A percentile compares a stretch with the other conserved stretches of the same genome.
Conservation (phyloP, 177 flowering plant genomes). For the Tripterygium wilfordii region DNA sequence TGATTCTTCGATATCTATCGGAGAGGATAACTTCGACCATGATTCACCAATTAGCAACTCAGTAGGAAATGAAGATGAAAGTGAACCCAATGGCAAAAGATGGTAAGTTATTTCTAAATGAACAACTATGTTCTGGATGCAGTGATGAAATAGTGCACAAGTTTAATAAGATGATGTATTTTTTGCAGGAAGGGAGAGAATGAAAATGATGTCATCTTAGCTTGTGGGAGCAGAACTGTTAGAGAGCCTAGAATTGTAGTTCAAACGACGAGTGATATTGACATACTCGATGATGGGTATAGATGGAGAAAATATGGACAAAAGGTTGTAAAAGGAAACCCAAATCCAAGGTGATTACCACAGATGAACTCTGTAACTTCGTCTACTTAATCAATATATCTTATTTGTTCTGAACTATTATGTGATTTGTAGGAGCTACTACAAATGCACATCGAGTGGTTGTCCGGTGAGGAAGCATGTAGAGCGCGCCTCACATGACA, state of each 20-base stretch:
- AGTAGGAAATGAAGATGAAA: conserved; percentile 63
- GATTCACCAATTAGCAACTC: conserved; percentile 51
- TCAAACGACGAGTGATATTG: conserved; percentile 98
- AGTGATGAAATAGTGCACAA: neutral
- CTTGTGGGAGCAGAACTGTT: conserved; percentile 64
- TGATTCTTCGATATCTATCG: conserved; percentile 73
- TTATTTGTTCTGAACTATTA: neutral
- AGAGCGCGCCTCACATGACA: conserved; percentile 80
- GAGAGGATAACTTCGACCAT: conserved; percentile 73
- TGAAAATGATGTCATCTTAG: conserved; percentile 56
- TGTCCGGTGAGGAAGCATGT: conserved; percentile 91
- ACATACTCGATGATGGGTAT: conserved; percentile 92
- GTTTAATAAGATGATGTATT: neutral
- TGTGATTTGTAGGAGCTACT: conserved; percentile 67
- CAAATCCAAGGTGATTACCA: conserved; percentile 73
- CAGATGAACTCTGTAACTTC: no score
- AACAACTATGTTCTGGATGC: no score
- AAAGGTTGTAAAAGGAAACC: conserved; percentile 94
- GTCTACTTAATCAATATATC: neutral
- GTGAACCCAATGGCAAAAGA: conserved; percentile 74
- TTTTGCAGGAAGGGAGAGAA: conserved; percentile 70
- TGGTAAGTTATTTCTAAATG: conserved; percentile 70
- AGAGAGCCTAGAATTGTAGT: conserved; percentile 89
- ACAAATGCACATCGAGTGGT: conserved; percentile 71
- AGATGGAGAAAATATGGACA: conserved; percentile 98